These are phyloP conservation scores for Lentinula boryana DNA, from an alignment of 768 basidiomycete genomes.

Conservation along the genomic window DNA sequence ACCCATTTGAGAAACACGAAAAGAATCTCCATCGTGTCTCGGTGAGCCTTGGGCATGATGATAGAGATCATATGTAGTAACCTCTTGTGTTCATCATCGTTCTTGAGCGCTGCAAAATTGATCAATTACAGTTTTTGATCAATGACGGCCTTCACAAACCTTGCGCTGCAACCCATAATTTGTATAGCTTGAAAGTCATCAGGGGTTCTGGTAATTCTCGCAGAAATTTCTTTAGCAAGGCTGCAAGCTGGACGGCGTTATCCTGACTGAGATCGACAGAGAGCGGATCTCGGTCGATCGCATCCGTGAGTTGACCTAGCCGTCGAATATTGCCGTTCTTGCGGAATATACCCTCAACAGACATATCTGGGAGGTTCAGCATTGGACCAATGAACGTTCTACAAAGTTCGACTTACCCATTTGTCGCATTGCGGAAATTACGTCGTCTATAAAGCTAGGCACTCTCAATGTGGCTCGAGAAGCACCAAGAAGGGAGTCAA, in stretches of 20 bases:
- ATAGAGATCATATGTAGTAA: constrained; percentile 82
- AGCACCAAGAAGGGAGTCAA: constrained; percentile 91
- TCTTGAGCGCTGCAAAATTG: constrained; percentile 52
- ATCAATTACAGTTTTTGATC: background rate
- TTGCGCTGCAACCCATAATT: constrained; percentile 82
- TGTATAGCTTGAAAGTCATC: constrained; percentile 90
- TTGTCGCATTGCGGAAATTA: constrained; percentile 96
- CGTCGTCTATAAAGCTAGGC: constrained; percentile 97
- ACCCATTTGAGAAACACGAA: constrained; percentile 99
- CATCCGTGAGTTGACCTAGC: constrained; percentile 84
- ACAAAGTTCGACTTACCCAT: constrained; percentile 67
- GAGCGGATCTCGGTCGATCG: constrained; percentile 89
- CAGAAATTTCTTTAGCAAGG: constrained; percentile 94
- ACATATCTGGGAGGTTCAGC: constrained; percentile 65
- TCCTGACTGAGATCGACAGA: constrained; percentile 91
- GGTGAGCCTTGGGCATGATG: constrained; percentile 86
- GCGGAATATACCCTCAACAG: constrained; percentile 96
- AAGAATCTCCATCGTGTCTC: constrained; percentile 96
- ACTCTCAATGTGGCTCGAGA: constrained; percentile 80
- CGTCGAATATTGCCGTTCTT: constrained; percentile 97
- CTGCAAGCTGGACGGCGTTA: constrained; percentile 95
- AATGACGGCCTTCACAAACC: constrained; percentile 43
- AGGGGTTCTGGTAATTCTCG: constrained; percentile 95
- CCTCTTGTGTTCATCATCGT: constrained; percentile 72
- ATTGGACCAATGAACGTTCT: background rate